Evolutionary conservation across 495 filamentous ascomycete species (phyloP), one percentile per base, ranked within the genome.

Genomic region (Penicillium subrubescens): DNA sequence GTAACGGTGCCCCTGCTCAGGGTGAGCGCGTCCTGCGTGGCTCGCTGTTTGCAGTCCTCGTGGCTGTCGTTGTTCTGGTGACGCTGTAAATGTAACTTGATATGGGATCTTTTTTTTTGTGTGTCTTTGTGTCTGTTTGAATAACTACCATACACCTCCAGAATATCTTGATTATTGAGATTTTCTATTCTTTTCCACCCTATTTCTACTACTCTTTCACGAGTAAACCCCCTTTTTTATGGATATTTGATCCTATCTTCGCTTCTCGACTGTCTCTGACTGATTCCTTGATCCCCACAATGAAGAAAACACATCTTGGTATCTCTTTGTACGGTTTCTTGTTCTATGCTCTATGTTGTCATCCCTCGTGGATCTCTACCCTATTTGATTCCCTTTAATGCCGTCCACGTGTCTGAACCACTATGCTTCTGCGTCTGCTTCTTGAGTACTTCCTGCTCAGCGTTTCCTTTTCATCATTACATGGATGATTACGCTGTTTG

Each of bases 21-120:
- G 76, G 71, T 59, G 82, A 83, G 71, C 77, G 74, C 48, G 77
- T 84, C 46, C 64, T 86, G 62, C 71, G 77, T 44, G 81, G 84
- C 39, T 86, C 86, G 19, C 72, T 86, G 71, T 82, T 88, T 62
- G 86, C 84, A 15, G 83, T 83, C 39, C 62, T 87, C 51, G 80
- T 87, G 43, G 85, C 85, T 5, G 70, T 87, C 25, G 77, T 86
- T 44, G 86, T 76, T 61, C 72, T 86, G 66, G 73, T 88, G 56
- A 80, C 82, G 60, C 67, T 87, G 74, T 88, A 80, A 81, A 75
- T 48, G 56, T 43, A 34, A 8, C 33, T 56, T 60, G 33, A 52
- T 60, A 33, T 52, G 48, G 48, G 48, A 56, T 11, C 6, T 25
- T 60, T 15, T 35, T 37, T 33, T 34, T 50, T 48, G 4, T 41